Evolutionary conservation across 2,329 filamentous ascomycete species (phyloP).

Genomic region (Penicillium sp.): DNA sequence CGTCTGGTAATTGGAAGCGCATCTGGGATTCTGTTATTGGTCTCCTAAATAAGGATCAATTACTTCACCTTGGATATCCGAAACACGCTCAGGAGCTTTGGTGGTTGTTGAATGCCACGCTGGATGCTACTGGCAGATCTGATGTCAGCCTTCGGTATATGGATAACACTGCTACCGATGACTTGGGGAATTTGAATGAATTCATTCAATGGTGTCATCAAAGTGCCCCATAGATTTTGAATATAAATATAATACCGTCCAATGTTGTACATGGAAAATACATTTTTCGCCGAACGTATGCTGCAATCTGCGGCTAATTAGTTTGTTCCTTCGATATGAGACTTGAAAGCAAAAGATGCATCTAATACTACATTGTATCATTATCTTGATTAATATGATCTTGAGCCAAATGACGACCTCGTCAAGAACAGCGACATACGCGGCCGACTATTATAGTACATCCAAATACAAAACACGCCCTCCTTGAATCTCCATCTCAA

Average conservation of each 20-base stretch:
- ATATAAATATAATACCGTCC: slow-evolving; percentile 8
- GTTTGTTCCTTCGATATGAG: neutral
- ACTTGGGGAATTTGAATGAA: slow-evolving; percentile 32
- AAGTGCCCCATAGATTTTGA: neutral
- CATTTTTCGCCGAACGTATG: too few relatives aligned
- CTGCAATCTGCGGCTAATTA: neutral
- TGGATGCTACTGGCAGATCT: slow-evolving; percentile 21
- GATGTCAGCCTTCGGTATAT: slow-evolving; percentile 25
- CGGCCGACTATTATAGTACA: neutral
- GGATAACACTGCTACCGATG: slow-evolving; percentile 31
- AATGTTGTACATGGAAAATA: neutral
- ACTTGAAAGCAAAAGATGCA: neutral
- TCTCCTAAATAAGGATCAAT: slow-evolving; percentile 22
- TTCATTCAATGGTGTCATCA: slow-evolving; percentile 30
- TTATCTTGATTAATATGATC: neutral
- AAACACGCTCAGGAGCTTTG: slow-evolving; percentile 36
- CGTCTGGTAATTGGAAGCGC: slow-evolving; percentile 31
- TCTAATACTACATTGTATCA: neutral
- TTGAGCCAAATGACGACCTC: neutral
- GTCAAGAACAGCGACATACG: neutral
- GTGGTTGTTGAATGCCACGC: slow-evolving; percentile 31
- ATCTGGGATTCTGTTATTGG: slow-evolving; percentile 27
- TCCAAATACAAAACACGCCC: neutral
- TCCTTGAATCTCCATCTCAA: neutral
- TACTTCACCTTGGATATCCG: slow-evolving; percentile 30